Conservation (phyloP, 345 rosid species). For the Luvunga scandens region DNA sequence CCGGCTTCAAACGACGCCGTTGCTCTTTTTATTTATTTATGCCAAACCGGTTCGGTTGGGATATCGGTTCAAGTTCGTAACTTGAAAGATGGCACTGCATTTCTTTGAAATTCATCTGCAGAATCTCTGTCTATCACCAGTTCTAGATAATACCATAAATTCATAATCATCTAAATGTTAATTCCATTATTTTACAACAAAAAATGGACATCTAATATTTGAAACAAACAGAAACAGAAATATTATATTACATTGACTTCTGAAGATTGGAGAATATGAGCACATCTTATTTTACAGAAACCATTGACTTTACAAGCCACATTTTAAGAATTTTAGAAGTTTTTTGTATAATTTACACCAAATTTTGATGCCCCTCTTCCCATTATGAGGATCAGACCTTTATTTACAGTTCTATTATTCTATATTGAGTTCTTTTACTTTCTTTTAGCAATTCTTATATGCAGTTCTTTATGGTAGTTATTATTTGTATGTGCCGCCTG, state of each 20-base stretch:
- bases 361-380: slow-evolving; percentile 9
- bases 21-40: background rate
- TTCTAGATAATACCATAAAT: too few relatives aligned
- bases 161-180: too few relatives aligned
- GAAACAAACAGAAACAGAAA: background rate
- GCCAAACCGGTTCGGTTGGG: too few relatives aligned
- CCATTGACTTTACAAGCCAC: background rate
- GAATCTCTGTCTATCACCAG: too few relatives aligned
- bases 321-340: background rate
- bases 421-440: too few relatives aligned
- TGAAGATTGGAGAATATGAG: background rate
- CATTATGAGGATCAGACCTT: background rate
- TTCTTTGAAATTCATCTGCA: too few relatives aligned
- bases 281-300: background rate
- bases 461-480: background rate
- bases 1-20: background rate
- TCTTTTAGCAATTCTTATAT: background rate
- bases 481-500: background rate
- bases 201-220: background rate
- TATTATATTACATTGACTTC: background rate
- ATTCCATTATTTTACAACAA: too few relatives aligned
- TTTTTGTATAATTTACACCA: background rate
- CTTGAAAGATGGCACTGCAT: too few relatives aligned
- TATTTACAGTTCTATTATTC: background rate
- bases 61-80: too few relatives aligned